phyloP scores from a whole-genome alignment of 2,329 filamentous ascomycete species.

The Sarocladiaceae sp. region DNA sequence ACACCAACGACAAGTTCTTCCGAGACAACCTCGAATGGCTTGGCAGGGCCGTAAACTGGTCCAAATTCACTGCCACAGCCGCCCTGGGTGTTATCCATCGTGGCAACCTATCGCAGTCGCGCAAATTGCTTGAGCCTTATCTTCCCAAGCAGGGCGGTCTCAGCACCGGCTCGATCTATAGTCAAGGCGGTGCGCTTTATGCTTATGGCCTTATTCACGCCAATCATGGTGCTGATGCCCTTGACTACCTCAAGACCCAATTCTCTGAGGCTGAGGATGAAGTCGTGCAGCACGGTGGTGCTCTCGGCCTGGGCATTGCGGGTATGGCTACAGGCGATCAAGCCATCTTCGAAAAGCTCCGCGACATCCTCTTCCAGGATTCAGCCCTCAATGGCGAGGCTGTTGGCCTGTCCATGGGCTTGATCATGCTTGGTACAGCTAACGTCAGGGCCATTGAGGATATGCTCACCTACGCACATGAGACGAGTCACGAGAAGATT shows the following conservation, averaged over 20 bases:
- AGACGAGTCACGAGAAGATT: slow-evolving; percentile 98
- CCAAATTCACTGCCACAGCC: slow-evolving; percentile 96
- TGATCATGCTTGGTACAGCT: slow-evolving; percentile 98
- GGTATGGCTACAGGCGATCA: slow-evolving; percentile 95
- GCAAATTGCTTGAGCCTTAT: slow-evolving; percentile 92
- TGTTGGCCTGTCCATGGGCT: slow-evolving; percentile 90
- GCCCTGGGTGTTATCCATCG: slow-evolving; percentile 95
- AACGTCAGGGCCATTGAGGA: slow-evolving; percentile 90
- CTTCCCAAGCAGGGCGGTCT: slow-evolving; percentile 74
- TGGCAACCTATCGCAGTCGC: slow-evolving; percentile 88
- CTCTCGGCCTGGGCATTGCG: slow-evolving; percentile 89
- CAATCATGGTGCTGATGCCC: slow-evolving; percentile 89
- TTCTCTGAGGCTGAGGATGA: slow-evolving; percentile 78
- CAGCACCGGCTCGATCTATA: slow-evolving; percentile 82
- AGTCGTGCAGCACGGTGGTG: slow-evolving; percentile 94
- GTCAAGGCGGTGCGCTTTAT: slow-evolving; percentile 92
- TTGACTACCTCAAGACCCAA: slow-evolving; percentile 72
- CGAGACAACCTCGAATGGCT: slow-evolving; percentile 97
- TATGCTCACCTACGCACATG: slow-evolving; percentile 97
- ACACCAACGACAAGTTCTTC: slow-evolving; percentile 99
- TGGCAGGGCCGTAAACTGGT: slow-evolving; percentile 98
- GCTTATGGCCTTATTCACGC: slow-evolving; percentile 95
- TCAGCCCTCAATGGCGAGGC: slow-evolving; percentile 96
- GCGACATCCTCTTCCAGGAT: slow-evolving; percentile 83
- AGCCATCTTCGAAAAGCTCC: slow-evolving; percentile 87